Percentiles rank a stretch among this genome's conserved stretches.
Evolutionary conservation across 2,329 filamentous ascomycete species (phyloP).

Genomic region (Lojkania enalia): DNA sequence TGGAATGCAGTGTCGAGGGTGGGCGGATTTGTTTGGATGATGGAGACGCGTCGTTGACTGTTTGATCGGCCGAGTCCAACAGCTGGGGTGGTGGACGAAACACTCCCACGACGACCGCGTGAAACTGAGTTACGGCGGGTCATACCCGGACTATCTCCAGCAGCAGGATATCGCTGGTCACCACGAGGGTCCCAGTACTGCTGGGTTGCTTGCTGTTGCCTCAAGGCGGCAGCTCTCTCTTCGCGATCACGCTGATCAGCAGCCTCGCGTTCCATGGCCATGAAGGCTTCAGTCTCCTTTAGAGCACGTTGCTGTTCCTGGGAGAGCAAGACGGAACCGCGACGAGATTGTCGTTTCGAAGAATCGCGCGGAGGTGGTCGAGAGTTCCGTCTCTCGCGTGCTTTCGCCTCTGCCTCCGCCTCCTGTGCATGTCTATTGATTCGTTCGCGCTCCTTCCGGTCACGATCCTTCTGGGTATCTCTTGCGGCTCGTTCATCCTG

Average conservation of each 20-base stretch:
- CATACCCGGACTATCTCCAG: slow-evolving; percentile 11
- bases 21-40: slow-evolving; percentile 28
- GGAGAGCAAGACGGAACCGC: slow-evolving; percentile 21
- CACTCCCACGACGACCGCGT: slow-evolving; percentile 25
- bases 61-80: slow-evolving; percentile 18
- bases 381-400: slow-evolving; percentile 3
- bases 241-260: slow-evolving; percentile 32
- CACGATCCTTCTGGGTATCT: slow-evolving; percentile 16
- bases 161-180: slow-evolving; percentile 12
- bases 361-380: slow-evolving; percentile 20
- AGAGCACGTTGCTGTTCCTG: slow-evolving; percentile 23
- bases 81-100: slow-evolving; percentile 20
- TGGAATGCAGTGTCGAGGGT: slow-evolving; percentile 16
- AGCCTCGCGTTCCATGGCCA: slow-evolving; percentile 26
- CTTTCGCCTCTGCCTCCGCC: slow-evolving; percentile 11
- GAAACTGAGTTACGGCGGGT: slow-evolving; percentile 21
- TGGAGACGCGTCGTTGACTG: slow-evolving; percentile 26
- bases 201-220: slow-evolving; percentile 26
- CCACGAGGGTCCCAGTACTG: slow-evolving; percentile 31
- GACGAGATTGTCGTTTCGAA: slow-evolving; percentile 19
- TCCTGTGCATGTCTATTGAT: slow-evolving; percentile 11
- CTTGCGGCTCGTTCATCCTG: slow-evolving; percentile 4
- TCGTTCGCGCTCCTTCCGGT: slow-evolving; percentile 8
- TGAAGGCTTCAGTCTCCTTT: slow-evolving; percentile 23
- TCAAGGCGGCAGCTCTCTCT: slow-evolving; percentile 21